Conservation (phyloP, 164 flowering plant species). For the Malania oleifera region DNA sequence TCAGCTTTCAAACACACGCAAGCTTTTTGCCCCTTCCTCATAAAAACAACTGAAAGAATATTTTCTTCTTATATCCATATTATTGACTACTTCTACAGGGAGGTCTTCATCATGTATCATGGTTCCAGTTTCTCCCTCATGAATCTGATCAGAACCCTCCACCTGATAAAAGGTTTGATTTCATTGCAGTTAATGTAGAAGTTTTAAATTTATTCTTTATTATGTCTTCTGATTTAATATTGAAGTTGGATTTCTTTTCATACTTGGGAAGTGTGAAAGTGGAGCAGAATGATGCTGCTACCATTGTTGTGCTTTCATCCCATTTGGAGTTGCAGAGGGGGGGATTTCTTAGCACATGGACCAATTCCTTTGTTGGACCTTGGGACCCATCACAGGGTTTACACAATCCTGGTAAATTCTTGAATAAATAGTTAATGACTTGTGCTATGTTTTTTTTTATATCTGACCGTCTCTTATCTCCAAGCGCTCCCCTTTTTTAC, state of each 20-base stretch:
- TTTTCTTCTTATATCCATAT: too few relatives aligned
- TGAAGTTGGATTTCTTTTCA: slow-evolving; percentile 6
- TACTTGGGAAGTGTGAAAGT: slow-evolving; percentile 41
- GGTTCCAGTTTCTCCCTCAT: slow-evolving; percentile 93
- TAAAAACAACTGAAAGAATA: too few relatives aligned
- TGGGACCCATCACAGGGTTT: slow-evolving; percentile 99
- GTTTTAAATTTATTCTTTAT: neutral
- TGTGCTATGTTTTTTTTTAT: neutral
- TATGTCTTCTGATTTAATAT: neutral
- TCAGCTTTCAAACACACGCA: too few relatives aligned
- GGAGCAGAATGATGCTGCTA: slow-evolving; percentile 79
- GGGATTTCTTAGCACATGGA: slow-evolving; percentile 92
- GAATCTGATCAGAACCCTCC: slow-evolving; percentile 58
- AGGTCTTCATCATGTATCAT: slow-evolving; percentile 83
- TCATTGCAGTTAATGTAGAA: neutral
- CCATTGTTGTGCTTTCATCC: slow-evolving; percentile 59
- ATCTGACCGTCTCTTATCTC: neutral
- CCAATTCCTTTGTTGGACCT: slow-evolving; percentile 97
- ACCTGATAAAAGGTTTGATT: slow-evolving; percentile 61
- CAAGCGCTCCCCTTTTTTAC: neutral
- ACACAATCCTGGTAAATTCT: slow-evolving; percentile 82
- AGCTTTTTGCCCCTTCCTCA: too few relatives aligned
- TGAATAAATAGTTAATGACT: neutral
- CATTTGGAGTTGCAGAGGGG: slow-evolving; percentile 88
- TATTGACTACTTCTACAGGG: slow-evolving; percentile 45